Conservation (phyloP, 2,329 filamentous ascomycete species). For the Clonostachys solani region DNA sequence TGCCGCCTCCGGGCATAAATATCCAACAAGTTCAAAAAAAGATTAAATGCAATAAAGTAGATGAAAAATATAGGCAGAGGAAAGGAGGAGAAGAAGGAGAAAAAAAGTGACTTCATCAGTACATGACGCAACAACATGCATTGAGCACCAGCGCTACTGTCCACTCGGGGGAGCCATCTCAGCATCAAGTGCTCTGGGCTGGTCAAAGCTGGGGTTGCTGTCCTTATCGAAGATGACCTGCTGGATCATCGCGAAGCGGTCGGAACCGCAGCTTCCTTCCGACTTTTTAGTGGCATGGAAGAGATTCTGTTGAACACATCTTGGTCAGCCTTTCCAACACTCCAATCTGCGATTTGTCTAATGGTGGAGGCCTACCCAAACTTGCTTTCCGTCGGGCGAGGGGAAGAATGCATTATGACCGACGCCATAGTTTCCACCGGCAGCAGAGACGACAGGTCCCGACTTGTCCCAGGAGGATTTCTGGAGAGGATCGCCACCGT, state of each 20-base stretch:
- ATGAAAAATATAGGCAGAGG: too few species aligned
- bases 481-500: slow-evolving; percentile 42
- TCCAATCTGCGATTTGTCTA: not conserved
- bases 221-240: not conserved
- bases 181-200: not conserved
- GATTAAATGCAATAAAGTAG: too few species aligned
- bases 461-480: slow-evolving; percentile 45
- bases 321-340: not conserved
- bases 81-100: too few species aligned
- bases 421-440: slow-evolving; percentile 52
- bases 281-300: slow-evolving; percentile 49
- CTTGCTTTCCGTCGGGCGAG: slow-evolving; percentile 48
- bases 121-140: too few species aligned
- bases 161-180: not conserved
- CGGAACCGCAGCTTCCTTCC: slow-evolving; percentile 37
- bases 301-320: slow-evolving; percentile 7
- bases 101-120: too few species aligned
- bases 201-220: not conserved
- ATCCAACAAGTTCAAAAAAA: too few species aligned
- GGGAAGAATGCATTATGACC: slow-evolving; percentile 56
- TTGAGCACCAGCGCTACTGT: not conserved
- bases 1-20: too few species aligned
- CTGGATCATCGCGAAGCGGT: not conserved
- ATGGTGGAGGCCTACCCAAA: slow-evolving; percentile 33
- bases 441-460: slow-evolving; percentile 44